Conservation (phyloP, 345 rosid species). For the Camelina sativa region DNA sequence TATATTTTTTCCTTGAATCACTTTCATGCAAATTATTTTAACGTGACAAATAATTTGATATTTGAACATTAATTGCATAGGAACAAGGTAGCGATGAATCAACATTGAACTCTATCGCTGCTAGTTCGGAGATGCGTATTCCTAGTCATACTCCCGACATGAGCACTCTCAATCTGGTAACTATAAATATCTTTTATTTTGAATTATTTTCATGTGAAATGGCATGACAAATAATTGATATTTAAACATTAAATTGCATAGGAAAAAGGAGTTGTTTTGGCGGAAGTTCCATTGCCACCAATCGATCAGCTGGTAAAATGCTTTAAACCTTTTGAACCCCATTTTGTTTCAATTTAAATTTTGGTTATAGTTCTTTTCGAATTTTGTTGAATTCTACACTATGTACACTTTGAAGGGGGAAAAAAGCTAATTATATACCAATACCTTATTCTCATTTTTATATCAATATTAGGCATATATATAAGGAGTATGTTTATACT, state of each 20-base stretch:
- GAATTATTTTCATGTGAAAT: constrained; percentile 3
- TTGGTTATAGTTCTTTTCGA: background rate
- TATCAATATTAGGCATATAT: background rate
- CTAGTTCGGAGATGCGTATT: too few species aligned
- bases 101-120: too few species aligned
- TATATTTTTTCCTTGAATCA: background rate
- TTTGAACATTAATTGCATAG: constrained; percentile 30
- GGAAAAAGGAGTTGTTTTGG: background rate
- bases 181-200: too few species aligned
- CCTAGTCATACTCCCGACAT: background rate
- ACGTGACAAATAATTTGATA: background rate
- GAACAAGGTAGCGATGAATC: background rate
- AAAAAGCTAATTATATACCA: background rate
- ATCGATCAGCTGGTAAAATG: constrained; percentile 8
- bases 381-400: background rate
- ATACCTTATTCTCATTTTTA: background rate
- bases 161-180: constrained; percentile 10
- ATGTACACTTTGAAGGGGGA: background rate
- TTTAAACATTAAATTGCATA: constrained; percentile 27
- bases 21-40: background rate
- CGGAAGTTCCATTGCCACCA: background rate
- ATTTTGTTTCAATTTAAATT: background rate
- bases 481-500: background rate
- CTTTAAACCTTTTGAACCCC: background rate
- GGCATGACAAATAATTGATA: background rate